Percentiles rank a stretch among this genome's conserved stretches.
These are phyloP conservation scores for Begonia peltatifolia DNA, from an alignment of 306 rosid species.

Conservation along the genomic window DNA sequence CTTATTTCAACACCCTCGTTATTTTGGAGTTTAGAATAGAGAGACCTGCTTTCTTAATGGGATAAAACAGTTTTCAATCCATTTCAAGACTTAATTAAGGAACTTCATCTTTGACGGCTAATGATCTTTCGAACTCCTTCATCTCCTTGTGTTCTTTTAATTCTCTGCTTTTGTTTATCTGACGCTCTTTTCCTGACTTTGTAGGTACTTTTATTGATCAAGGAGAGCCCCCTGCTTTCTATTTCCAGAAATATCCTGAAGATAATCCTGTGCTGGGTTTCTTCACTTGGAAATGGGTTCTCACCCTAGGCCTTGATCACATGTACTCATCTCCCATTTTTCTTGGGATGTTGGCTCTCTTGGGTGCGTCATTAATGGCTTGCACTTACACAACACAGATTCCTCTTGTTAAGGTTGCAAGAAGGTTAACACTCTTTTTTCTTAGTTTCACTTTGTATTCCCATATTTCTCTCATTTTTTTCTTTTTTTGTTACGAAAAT, in stretches of 20 bases:
- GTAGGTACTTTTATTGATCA: conserved; percentile 85
- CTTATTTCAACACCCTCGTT: too few species aligned
- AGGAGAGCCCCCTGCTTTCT: conserved; percentile 72
- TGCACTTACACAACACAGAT: conserved; percentile 94
- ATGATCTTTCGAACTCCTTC: neutral
- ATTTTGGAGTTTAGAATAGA: too few species aligned
- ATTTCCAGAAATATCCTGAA: conserved; percentile 73
- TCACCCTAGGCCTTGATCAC: conserved; percentile 87
- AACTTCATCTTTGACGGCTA: neutral
- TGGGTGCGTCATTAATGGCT: conserved; percentile 82
- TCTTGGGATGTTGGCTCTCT: conserved; percentile 54
- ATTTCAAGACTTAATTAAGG: neutral
- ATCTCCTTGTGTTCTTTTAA: neutral
- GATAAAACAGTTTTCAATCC: neutral
- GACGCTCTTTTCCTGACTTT: conserved; percentile 3
- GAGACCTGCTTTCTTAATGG: too few species aligned
- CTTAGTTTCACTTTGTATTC: neutral
- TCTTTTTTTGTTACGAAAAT: neutral
- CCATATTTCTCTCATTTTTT: neutral
- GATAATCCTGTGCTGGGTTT: conserved; percentile 70
- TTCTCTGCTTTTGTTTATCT: neutral
- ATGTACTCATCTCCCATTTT: conserved; percentile 74
- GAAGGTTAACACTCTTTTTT: conserved; percentile 42
- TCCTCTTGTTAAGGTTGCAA: conserved; percentile 77
- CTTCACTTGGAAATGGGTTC: conserved; percentile 94